A percentile compares a stretch with the other conserved stretches of the same genome.
Evolutionary conservation across 306 rosid genomes (phyloP).

Genomic region (Herpetospermum pedunculosum): DNA sequence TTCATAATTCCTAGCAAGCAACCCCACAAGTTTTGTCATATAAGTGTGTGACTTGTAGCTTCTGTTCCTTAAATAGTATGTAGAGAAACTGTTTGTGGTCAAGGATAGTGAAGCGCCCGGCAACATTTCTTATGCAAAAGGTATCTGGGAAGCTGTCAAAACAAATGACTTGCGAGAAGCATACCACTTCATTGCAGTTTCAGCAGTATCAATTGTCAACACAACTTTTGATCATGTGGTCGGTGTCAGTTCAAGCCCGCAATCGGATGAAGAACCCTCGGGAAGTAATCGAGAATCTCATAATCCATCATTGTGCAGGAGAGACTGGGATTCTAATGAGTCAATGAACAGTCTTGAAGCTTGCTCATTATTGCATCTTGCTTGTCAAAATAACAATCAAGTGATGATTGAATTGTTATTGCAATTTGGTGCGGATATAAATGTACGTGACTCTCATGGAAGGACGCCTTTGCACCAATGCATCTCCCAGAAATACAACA

Average conservation of each 20-base stretch:
- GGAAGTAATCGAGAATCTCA: slow-evolving; percentile 23
- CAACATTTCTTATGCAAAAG: slow-evolving; percentile 28
- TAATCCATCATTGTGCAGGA: slow-evolving; percentile 48
- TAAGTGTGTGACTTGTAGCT: neutral
- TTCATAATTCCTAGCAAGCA: neutral
- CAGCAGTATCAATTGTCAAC: slow-evolving; percentile 38
- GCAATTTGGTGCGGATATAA: slow-evolving; percentile 83
- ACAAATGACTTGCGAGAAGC: slow-evolving; percentile 49
- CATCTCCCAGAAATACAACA: slow-evolving; percentile 47
- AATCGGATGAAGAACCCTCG: slow-evolving; percentile 23
- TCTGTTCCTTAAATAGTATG: slow-evolving; percentile 39
- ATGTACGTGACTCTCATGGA: slow-evolving; percentile 65
- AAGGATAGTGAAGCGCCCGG: slow-evolving; percentile 32
- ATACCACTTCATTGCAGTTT: slow-evolving; percentile 54
- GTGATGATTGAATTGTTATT: slow-evolving; percentile 83
- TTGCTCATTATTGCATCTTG: slow-evolving; percentile 77
- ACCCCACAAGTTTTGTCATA: neutral
- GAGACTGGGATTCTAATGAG: slow-evolving; percentile 27
- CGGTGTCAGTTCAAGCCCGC: slow-evolving; percentile 18
- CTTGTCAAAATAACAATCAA: slow-evolving; percentile 49
- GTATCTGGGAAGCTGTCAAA: slow-evolving; percentile 74
- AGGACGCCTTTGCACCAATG: slow-evolving; percentile 95
- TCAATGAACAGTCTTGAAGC: slow-evolving; percentile 54
- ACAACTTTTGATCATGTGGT: slow-evolving; percentile 47
- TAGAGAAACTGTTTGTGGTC: slow-evolving; percentile 59